Evolutionary conservation across 495 filamentous ascomycete genomes (phyloP).

Genomic region (Xylaria cubensis): DNA sequence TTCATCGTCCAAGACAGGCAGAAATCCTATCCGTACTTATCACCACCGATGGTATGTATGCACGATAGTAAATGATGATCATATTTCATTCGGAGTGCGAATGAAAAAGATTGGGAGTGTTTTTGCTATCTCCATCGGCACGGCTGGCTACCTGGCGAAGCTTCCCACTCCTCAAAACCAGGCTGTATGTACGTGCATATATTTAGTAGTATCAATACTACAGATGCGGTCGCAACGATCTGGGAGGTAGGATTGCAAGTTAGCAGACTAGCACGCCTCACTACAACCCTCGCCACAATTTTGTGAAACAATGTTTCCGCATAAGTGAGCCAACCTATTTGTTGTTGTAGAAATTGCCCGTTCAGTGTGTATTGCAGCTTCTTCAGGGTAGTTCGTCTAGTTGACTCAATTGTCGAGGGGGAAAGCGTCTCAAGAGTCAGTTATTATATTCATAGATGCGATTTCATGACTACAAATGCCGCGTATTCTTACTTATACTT

Average conservation of each 20-base stretch:
- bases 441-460: background rate
- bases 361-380: background rate
- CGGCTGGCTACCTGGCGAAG: background rate
- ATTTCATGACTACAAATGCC: background rate
- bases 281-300: conserved; percentile 8
- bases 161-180: background rate
- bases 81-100: conserved; percentile 23
- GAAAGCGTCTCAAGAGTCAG: background rate
- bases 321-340: background rate
- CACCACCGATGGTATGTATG: background rate
- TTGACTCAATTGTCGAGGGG: no score
- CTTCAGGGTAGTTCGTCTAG: background rate
- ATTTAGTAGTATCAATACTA: conserved; percentile 13
- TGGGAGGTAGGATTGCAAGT: conserved; percentile 8
- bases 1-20: background rate
- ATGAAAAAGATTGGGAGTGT: background rate
- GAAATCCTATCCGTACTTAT: background rate
- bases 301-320: background rate
- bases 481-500: background rate
- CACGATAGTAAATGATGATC: background rate
- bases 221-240: background rate
- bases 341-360: background rate
- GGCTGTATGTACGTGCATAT: conserved; percentile 3
- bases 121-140: background rate
- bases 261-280: background rate